phyloP scores from a whole-genome alignment of 1,139 yeast genomes.

The Saccharomyces hybrid region DNA sequence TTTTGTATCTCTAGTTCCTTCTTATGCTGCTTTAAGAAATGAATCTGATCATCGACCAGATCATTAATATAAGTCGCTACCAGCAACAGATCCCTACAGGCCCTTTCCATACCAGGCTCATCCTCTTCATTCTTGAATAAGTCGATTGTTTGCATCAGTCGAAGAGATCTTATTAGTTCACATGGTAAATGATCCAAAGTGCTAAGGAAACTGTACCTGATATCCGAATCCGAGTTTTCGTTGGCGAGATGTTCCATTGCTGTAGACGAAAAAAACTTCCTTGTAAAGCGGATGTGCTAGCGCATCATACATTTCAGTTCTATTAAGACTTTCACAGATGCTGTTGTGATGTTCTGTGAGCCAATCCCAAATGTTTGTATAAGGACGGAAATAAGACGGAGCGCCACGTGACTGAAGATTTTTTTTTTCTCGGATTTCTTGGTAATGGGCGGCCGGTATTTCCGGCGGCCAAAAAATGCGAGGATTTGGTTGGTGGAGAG shows the following conservation, averaged over 20 bases:
- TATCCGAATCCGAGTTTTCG: conserved; percentile 13
- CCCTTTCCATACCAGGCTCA: conserved; percentile 4
- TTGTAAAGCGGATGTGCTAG: background rate
- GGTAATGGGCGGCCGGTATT: background rate
- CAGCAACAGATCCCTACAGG: background rate
- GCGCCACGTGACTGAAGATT: background rate
- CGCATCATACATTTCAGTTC: background rate
- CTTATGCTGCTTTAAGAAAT: conserved; percentile 6
- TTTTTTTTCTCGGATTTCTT: background rate
- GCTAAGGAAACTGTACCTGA: conserved; percentile 26
- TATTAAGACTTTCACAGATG: background rate
- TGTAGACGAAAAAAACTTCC: background rate
- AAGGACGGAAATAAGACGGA: background rate
- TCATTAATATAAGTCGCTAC: conserved; percentile 1
- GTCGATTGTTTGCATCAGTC: conserved; percentile 41
- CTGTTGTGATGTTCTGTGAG: background rate
- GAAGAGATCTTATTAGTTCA: conserved; percentile 41
- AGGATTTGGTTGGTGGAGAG: conserved; percentile 1
- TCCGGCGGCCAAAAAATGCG: background rate
- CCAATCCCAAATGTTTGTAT: background rate
- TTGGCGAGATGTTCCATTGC: background rate
- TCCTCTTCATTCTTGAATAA: conserved; percentile 6
- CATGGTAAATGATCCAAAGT: conserved; percentile 44
- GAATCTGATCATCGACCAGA: conserved; percentile 1
- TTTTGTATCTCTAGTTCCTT: background rate